Evolutionary conservation across 257 asterid genomes (phyloP), one percentile per base, ranked within the genome.

Genomic region (Cordia subcordata): DNA sequence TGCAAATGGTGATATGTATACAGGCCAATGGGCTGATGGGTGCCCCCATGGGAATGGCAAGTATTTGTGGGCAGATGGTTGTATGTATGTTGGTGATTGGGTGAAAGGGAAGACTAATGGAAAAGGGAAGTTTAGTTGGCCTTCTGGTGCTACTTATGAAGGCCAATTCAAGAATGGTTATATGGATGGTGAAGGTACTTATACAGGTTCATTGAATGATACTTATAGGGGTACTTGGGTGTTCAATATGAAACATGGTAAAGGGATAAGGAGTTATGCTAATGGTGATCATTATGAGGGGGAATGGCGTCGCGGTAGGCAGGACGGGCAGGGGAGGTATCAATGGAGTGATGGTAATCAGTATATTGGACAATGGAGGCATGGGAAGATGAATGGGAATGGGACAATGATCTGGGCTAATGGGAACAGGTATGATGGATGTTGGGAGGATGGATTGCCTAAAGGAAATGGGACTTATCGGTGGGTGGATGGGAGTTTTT

Each of bases 51-150:
- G 96, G 13, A 81, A 75, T 12, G 97, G 97, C 8, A 90, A 87
- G 71, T 85, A 69, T 56, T 39, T 87, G n/a, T 90, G 94, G 96
- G 62, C 76, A 18, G 97, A 87, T 64, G 97, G 97, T 1, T 90
- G 95, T 67, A 83, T 90, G 96, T 87, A 90, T 44, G 85, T 79
- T 1, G 97, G 97, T 5, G 83, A 85, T n/a, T 90, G 97, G 97
- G 15, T 10, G n/a, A 67, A 37, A 52, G 97, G 97, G 27, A 85
- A 72, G 68, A 68, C 73, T 8, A 78, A 53, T 57, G 96, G 95
- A 8, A 85, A 73, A 46, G 97, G 97, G 14, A 83, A 81, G 72
- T 90, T 90, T 27, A 81, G 90, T n/a, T 90, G 97, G 97, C 96
- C 97, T 13, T 81, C 83, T 8, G 96, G 97, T 14, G 95, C 96